Conservation (phyloP, 208 protist genomes). For the Herpetomonas tarakana region DNA sequence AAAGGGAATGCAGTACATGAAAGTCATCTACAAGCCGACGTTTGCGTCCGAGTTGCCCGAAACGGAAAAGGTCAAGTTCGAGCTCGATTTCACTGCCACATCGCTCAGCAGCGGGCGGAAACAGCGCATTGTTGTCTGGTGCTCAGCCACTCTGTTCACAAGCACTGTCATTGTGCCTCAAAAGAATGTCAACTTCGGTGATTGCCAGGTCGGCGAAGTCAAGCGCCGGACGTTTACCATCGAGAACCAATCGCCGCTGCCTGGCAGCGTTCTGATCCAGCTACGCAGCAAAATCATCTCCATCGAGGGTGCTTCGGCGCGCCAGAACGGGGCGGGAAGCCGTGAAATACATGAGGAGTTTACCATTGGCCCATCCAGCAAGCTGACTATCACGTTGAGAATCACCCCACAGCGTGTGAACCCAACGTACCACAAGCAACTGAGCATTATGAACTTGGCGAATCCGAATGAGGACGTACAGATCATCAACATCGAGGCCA, state of each 20-base stretch:
- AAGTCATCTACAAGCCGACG: constrained; percentile 53
- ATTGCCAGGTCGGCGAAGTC: constrained; percentile 78
- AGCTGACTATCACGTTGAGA: constrained; percentile 59
- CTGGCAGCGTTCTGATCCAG: constrained; percentile 60
- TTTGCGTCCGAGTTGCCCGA: constrained; percentile 52
- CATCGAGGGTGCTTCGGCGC: constrained; percentile 53
- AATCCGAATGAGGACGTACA: constrained; percentile 70
- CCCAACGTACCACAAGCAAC: constrained; percentile 79
- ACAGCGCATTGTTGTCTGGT: constrained; percentile 60
- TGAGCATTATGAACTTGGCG: constrained; percentile 75
- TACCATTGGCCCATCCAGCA: constrained; percentile 60
- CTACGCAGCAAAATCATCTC: constrained; percentile 86
- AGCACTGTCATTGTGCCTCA: constrained; percentile 74
- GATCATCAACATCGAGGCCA: constrained; percentile 85
- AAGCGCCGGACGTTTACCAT: constrained; percentile 68
- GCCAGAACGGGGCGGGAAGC: constrained; percentile 13
- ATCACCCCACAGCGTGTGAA: constrained; percentile 86
- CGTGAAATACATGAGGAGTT: constrained; percentile 68
- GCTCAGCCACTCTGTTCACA: constrained; percentile 72
- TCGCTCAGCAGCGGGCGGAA: constrained; percentile 21
- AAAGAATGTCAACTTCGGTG: constrained; percentile 75
- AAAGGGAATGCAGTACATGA: constrained; percentile 38
- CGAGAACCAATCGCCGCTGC: constrained; percentile 79
- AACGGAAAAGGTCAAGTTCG: constrained; percentile 63
- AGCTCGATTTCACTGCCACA: constrained; percentile 56